Conservation (phyloP, 306 rosid genomes). For the Lathyrus tuberosus region DNA sequence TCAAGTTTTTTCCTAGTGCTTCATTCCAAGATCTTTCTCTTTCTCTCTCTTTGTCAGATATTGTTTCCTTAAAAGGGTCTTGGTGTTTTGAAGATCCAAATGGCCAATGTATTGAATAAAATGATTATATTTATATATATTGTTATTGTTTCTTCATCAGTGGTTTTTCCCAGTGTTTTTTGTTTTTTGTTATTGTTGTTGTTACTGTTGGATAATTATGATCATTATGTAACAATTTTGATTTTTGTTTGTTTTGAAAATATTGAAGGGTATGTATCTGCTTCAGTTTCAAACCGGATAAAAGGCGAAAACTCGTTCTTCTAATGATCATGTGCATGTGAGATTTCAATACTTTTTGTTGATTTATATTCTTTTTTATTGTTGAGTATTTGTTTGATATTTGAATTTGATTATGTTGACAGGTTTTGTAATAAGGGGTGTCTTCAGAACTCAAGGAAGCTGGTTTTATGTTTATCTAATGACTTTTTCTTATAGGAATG, state of each 20-base stretch:
- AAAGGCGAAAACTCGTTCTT: conserved; percentile 41
- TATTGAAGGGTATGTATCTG: conserved; percentile 39
- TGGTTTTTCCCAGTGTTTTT: conserved; percentile 19
- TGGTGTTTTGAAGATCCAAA: conserved; percentile 42
- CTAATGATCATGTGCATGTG: conserved; percentile 34
- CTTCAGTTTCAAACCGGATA: conserved; percentile 39
- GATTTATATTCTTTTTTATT: background rate
- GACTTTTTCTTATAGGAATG: conserved; percentile 53
- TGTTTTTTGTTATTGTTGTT: conserved; percentile 18
- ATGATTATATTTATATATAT: background rate
- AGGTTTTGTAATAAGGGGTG: conserved; percentile 44
- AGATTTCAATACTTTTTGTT: conserved; percentile 31
- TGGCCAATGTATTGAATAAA: background rate
- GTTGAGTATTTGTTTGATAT: conserved; percentile 13
- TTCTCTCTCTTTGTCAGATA: conserved; percentile 17
- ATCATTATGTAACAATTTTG: conserved; percentile 20
- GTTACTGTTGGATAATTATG: background rate
- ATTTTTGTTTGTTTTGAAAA: conserved; percentile 25
- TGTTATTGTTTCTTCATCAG: background rate
- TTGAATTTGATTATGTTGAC: conserved; percentile 40
- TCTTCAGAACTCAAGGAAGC: conserved; percentile 38
- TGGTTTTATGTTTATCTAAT: conserved; percentile 44
- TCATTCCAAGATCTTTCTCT: background rate
- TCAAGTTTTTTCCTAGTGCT: background rate
- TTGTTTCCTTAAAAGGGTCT: conserved; percentile 44